Base-by-base conservation (phyloP, 169 alveolate species). In the Plasmodium malariae region DNA sequence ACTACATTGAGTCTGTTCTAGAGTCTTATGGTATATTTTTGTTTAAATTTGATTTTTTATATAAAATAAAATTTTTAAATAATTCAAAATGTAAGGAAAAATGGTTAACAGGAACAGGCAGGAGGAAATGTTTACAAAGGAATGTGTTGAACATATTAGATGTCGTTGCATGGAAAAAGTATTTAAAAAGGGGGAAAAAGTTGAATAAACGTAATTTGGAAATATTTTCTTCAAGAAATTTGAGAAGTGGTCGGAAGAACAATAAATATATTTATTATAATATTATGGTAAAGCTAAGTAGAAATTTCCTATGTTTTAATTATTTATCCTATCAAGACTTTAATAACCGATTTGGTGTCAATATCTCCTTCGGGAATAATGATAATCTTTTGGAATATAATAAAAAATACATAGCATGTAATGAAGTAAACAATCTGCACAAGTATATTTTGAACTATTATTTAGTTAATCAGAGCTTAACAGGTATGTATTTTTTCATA, bases 301-400 rank as follows among this genome's bases (percentile, higher is more conserved):
- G 88, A 51, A 74, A 74, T 74, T 60, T 74, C 17, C 51, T 74
- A 74, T 74, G 73, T 2, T 74, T 74, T 7, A 74, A 74, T 74
- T 60, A 74, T 74, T 43, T 28, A 54, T 60, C 88, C 6, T 60
- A 60, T 36, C 43, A 60, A 62, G 17, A 74, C 60, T 21, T 36
- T 60, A 43, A 34, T 40, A 40, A 45, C 12, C 59, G 43, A 62
- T 24, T 59, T 45, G 9, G 37, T 12, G 17, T n/a, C 9, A 21
- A 48, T 60, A 28, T 21, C 12, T 45, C 45, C 17, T 30, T 60
- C 28, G 68, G 88, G 24, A 62, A 60, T 48, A 4, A 12, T 17
- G 62, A 62, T 49, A 45, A 7, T 51, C 40, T 74, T 65, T 14
- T 40, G 36, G 34, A 43, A 54, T 74, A 74, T 36, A 74, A 51